Percentiles rank a stretch among this genome's conserved stretches.
Evolutionary conservation across 108 stramenopile genomes (phyloP).

Genomic region (Fistulifera solaris): DNA sequence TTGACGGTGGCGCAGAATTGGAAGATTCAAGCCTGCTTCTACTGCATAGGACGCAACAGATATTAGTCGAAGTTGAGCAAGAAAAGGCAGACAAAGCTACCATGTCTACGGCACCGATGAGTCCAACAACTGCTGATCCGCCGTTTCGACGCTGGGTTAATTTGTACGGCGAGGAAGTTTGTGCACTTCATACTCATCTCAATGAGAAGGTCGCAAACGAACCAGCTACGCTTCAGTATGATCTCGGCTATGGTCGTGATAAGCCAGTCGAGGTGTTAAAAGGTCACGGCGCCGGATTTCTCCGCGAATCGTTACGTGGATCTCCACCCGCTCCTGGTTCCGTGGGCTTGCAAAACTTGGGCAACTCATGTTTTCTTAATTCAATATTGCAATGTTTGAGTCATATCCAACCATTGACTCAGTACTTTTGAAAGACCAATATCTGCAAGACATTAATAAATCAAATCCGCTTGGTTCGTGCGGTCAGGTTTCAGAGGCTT

Average conservation of each 20-base stretch:
- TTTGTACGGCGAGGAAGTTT: conserved; percentile 78
- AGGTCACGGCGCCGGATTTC: conserved; percentile 62
- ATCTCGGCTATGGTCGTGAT: conserved; percentile 36
- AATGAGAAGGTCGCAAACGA: conserved; percentile 23
- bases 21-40: conserved; percentile 42
- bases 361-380: conserved; percentile 97
- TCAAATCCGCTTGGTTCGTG: conserved; percentile 82
- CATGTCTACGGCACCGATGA: conserved; percentile 1
- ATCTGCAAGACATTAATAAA: conserved; percentile 50
- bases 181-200: conserved; percentile 50
- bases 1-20: conserved; percentile 53
- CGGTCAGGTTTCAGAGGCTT: conserved; percentile 77
- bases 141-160: conserved; percentile 71
- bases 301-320: conserved; percentile 70
- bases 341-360: conserved; percentile 94
- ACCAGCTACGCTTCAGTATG: conserved; percentile 54
- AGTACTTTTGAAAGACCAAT: conserved; percentile 59
- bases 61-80: conserved; percentile 63
- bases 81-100: conserved; percentile 27
- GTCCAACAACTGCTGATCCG: conserved; percentile 10
- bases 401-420: conserved; percentile 29
- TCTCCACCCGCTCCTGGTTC: conserved; percentile 70
- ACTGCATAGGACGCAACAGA: conserved; percentile 40
- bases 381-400: conserved; percentile 74
- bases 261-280: conserved; percentile 73